Base-by-base conservation (phyloP, 164 flowering plant species). In the Vitis amurensis region DNA sequence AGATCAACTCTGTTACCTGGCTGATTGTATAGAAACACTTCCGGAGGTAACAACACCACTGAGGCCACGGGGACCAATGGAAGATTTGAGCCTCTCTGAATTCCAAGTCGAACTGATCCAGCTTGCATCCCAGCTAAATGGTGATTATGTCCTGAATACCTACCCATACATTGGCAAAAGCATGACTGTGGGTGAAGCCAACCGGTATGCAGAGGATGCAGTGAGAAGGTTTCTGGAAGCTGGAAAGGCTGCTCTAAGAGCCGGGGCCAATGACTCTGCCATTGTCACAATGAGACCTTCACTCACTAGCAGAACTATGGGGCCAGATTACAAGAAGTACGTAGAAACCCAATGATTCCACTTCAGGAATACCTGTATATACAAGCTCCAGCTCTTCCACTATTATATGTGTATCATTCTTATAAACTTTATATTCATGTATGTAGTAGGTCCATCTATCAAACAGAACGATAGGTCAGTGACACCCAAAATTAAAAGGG, bases 261-360 rank as follows among this genome's bases (percentile, higher is more conserved):
- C 94, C 27, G 99, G 99, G 69, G 99, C 98, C 6, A 88, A 93
- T 69, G 97, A 91, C 37, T 86, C 97, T 56, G 87, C 90, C n/a
- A 83, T 93, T 66, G 93, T 93, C 9, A 90, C 90, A 3, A 95
- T 93, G 99, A 88, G 91, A 68, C 96, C 98, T 51, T 85, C 99
- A 30, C 93, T 95, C 57, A 89, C 97, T 1, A 95, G 89, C 81
- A 76, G 97, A 70, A 66, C 71, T 1, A 23, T 75, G 10, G 64
- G 59, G 29, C 75, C 75, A 29, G 78, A 63, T 47, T 55, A 53
- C 16, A 65, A 53, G 37, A 50, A 64, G 23, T 71, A 61, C 13
- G 11, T 61, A 15, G 59, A 75, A 50, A 47, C 72, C 59, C 69
- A 74, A 19, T 81, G 68, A 79, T 61, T 50, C 53, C 12, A 14